Evolutionary conservation across 2,329 filamentous ascomycete species (phyloP).

Genomic region (Knufia petricola): DNA sequence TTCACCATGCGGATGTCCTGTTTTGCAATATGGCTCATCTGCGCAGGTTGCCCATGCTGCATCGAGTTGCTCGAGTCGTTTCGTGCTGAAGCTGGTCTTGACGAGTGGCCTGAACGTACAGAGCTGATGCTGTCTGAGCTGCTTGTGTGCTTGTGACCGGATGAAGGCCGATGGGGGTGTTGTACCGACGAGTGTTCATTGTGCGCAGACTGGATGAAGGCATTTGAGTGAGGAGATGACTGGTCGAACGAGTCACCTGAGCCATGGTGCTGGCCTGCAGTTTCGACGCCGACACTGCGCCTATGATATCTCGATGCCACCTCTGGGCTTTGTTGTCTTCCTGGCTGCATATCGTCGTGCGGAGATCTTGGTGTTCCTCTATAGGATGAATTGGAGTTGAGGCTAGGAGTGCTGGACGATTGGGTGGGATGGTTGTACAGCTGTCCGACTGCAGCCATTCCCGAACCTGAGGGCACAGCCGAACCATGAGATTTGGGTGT

Average conservation of each 20-base stretch:
- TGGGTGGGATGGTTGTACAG: conserved; percentile 42
- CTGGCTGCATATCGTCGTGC: conserved; percentile 60
- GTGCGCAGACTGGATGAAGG: conserved; percentile 28
- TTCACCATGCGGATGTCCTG: conserved; percentile 49
- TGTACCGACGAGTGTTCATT: neutral
- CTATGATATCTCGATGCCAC: conserved; percentile 67
- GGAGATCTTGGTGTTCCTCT: conserved; percentile 44
- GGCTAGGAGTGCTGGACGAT: conserved; percentile 28
- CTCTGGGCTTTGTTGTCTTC: conserved; percentile 45
- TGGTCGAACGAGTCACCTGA: conserved; percentile 23
- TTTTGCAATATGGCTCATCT: conserved; percentile 25
- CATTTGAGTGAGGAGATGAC: conserved; percentile 26
- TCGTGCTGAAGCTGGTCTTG: conserved; percentile 37
- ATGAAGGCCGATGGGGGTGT: conserved; percentile 25
- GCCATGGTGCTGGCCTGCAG: conserved; percentile 30
- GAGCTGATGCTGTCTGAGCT: conserved; percentile 56
- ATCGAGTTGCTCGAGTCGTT: neutral
- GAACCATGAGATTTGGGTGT: conserved; percentile 25
- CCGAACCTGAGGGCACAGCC: conserved; percentile 42
- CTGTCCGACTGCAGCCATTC: conserved; percentile 47
- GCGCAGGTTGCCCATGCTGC: neutral
- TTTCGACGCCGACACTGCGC: conserved; percentile 65
- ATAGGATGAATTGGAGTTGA: conserved; percentile 25
- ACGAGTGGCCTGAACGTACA: conserved; percentile 36
- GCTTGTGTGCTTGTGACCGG: conserved; percentile 39